Base-by-base conservation (phyloP, 2,329 filamentous ascomycete genomes). In the Geosmithia morbida region DNA sequence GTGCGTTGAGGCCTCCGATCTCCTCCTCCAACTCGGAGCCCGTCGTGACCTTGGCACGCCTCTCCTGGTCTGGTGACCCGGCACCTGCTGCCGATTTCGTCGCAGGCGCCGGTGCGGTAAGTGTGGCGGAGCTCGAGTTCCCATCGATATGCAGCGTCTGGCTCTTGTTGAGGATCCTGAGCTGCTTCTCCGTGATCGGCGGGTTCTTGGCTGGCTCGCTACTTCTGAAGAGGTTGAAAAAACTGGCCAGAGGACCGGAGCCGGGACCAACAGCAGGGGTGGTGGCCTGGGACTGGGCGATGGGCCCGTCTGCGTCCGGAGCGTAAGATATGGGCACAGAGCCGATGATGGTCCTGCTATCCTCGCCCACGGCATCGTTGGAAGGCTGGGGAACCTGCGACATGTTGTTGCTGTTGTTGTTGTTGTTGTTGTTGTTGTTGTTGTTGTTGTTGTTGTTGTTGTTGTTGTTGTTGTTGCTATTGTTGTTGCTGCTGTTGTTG, bases 161-260 rank as follows among this genome's bases (percentile, higher is more conserved):
- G 50, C 84, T 87, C 41, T 85, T 73, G 50, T 79, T 79, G 55
- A 88, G 85, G 22, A 88, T 87, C 56, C 77, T 83, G 48, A 74
- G 75, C 50, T 81, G 72, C 56, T 83, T 84, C 13, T 72, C 68
- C 11, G 71, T 69, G n/a, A 69, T 63, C 8, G 64, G 56, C n/a
- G 67, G 59, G n/a, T 66, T 53, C 54, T 76, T 80, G 2, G 69
- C 56, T 1, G 67, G 54, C 7, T 76, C 73, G 55, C 59, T 72
- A 69, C 54, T 77, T 44, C 79, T 80, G 63, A 95, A 89, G 40
- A 94, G 78, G 50, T 80, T 85, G 54, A 88, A 77, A 46, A 94
- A 69, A 14, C 75, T 73, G 16, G 75, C 69, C 45, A 85, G 68
- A 0, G 82, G 74, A 2, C 55, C 73, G 3, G 22, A 37, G 11